Conservation (phyloP, 768 basidiomycete species). For the Lentinula sp. region DNA sequence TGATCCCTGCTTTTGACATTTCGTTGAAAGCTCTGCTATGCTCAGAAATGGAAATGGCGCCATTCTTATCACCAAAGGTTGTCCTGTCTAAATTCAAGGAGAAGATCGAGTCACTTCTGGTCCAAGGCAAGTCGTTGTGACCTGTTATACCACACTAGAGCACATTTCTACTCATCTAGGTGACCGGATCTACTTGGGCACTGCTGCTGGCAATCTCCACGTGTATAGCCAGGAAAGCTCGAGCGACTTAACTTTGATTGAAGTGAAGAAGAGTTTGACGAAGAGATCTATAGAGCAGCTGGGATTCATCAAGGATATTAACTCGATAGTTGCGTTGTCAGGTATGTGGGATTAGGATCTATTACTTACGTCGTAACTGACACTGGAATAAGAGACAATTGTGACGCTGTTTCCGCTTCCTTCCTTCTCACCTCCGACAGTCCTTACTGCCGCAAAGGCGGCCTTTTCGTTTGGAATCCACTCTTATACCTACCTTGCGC, state of each 20-base stretch:
- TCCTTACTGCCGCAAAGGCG: conserved; percentile 68
- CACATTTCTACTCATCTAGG: conserved; percentile 28
- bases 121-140: conserved; percentile 30
- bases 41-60: conserved; percentile 30
- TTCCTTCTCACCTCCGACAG: conserved; percentile 60
- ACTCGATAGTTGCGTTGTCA: conserved; percentile 77
- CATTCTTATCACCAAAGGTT: conserved; percentile 27
- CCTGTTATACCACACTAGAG: not conserved
- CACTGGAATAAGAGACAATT: conserved; percentile 48
- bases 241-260: conserved; percentile 41
- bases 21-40: not conserved
- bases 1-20: not conserved
- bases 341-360: conserved; percentile 40
- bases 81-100: conserved; percentile 41
- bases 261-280: conserved; percentile 60
- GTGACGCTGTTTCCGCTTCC: conserved; percentile 77
- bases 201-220: conserved; percentile 47
- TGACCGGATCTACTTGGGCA: conserved; percentile 58
- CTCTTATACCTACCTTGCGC: conserved; percentile 47
- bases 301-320: conserved; percentile 78
- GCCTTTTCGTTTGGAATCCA: conserved; percentile 81
- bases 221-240: conserved; percentile 38
- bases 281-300: conserved; percentile 82
- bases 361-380: not conserved
- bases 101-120: conserved; percentile 36